Evolutionary conservation across 129 eudicot genomes (phyloP), one percentile per base, ranked within the genome.

Genomic region (Calendula officinalis): DNA sequence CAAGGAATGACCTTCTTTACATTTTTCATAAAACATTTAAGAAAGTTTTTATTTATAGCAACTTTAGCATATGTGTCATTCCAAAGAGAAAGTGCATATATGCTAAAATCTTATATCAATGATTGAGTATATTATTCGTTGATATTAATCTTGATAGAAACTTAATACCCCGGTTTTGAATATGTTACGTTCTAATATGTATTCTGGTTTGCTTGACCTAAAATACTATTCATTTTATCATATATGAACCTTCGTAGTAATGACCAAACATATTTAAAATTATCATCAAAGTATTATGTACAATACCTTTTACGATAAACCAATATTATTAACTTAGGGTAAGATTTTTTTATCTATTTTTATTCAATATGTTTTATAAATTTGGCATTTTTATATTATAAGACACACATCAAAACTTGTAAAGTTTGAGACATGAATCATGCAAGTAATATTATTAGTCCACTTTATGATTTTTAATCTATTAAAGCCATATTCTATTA

Each of bases 61-160:
- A 39, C 78, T 74, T 66, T 74, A 66, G 73, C 73, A 74, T 44
- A 65, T 73, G 37, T 17, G 41, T 64, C 64, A 73, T 73, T 73
- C 78, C 54, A 32, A 47, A 16, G 46, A 22, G 2, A 38, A 51
- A 64, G 67, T 40, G 59, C 46, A 73, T 66, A 74, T 74, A 74
- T 66, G 68, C 68, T 59, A 40, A 61, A 67, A 74, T 68, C 48
- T 48, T 37, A 66, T 15, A 41, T 74, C 50, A 67, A 66, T 74
- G 73, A 66, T 74, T 66, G 78, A 57, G 68, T 57, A 74, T 74
- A 65, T 32, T 33, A 73, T 73, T 73, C 67, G 41, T 56, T 47
- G 57, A 58, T 66, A 57, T 27, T 7, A 12, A 14, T 44, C 44
- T 57, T n/a, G 63, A 57, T 35, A 36, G 46, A 35, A 57, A 57